Evolutionary conservation across 208 protist genomes (phyloP).

Genomic region (Trypanosoma vivax): DNA sequence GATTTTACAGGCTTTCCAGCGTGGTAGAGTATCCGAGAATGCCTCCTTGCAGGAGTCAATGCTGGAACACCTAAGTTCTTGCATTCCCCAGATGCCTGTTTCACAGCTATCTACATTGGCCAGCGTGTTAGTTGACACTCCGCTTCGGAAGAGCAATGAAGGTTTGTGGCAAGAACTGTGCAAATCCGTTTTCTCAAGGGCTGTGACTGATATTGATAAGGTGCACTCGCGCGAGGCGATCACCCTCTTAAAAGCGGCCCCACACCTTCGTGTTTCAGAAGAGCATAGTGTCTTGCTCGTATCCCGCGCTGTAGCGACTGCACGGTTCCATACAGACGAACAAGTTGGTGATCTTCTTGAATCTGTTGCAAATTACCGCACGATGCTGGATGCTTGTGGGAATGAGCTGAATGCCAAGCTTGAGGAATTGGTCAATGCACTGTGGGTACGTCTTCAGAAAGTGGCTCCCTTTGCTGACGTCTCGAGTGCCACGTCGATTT

Average conservation of each 20-base stretch:
- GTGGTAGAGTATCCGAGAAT: slow-evolving; percentile 28
- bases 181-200: slow-evolving; percentile 24
- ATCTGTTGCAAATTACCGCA: slow-evolving; percentile 21
- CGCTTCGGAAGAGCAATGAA: slow-evolving; percentile 27
- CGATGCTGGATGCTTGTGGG: slow-evolving; percentile 7
- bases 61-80: slow-evolving; percentile 37
- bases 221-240: slow-evolving; percentile 75
- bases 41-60: slow-evolving; percentile 38
- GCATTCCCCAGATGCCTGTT: slow-evolving; percentile 55
- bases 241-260: slow-evolving; percentile 35
- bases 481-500: slow-evolving; percentile 24
- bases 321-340: slow-evolving; percentile 59
- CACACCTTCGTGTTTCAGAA: slow-evolving; percentile 28
- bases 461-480: slow-evolving; percentile 31
- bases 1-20: slow-evolving; percentile 73
- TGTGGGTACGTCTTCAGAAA: slow-evolving; percentile 50
- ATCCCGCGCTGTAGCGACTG: slow-evolving; percentile 39
- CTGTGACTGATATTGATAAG: slow-evolving; percentile 31
- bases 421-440: slow-evolving; percentile 25
- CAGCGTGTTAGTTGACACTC: slow-evolving; percentile 28
- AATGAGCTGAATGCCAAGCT: slow-evolving; percentile 26
- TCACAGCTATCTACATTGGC: slow-evolving; percentile 68
- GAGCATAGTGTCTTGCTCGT: slow-evolving; percentile 42
- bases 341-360: slow-evolving; percentile 50
- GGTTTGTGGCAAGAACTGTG: slow-evolving; percentile 32